These are phyloP conservation scores for Fusarium dlaminii DNA, from an alignment of 2,329 filamentous ascomycete genomes.

Conservation along the genomic window DNA sequence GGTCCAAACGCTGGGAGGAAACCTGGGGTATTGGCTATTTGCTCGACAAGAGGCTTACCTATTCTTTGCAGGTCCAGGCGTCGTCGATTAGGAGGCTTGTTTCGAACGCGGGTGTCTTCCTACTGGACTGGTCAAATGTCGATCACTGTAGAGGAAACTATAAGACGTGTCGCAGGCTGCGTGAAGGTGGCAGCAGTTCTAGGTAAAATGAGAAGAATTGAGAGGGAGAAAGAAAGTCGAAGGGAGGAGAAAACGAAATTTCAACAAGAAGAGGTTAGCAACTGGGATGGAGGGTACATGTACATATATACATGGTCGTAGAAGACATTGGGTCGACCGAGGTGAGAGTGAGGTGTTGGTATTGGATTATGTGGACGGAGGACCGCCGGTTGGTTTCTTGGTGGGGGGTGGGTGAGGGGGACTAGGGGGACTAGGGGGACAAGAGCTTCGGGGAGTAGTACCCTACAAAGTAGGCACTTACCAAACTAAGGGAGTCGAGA, in stretches of 20 bases:
- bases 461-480: neutral
- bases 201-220: neutral
- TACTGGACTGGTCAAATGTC: conserved; percentile 24
- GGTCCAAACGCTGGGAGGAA: neutral
- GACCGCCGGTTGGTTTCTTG: conserved; percentile 24
- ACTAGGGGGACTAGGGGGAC: conserved; percentile 1
- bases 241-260: conserved; percentile 17
- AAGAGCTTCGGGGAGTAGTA: conserved; percentile 21
- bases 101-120: conserved; percentile 13
- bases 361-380: conserved; percentile 28
- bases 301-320: conserved; percentile 25
- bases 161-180: neutral
- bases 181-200: neutral
- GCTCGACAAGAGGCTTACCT: conserved; percentile 21
- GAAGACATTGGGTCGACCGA: conserved; percentile 4
- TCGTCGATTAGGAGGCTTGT: conserved; percentile 10
- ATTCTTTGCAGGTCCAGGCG: conserved; percentile 5
- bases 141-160: conserved; percentile 14
- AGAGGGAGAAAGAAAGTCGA: neutral
- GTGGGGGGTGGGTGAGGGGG: conserved; percentile 1
- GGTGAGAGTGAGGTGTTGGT: neutral
- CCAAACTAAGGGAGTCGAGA: neutral
- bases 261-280: conserved; percentile 17
- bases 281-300: conserved; percentile 16
- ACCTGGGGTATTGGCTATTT: conserved; percentile 10